phyloP scores from a whole-genome alignment of 2,329 filamentous ascomycete genomes.

The Pyricularia pennisetigena region DNA sequence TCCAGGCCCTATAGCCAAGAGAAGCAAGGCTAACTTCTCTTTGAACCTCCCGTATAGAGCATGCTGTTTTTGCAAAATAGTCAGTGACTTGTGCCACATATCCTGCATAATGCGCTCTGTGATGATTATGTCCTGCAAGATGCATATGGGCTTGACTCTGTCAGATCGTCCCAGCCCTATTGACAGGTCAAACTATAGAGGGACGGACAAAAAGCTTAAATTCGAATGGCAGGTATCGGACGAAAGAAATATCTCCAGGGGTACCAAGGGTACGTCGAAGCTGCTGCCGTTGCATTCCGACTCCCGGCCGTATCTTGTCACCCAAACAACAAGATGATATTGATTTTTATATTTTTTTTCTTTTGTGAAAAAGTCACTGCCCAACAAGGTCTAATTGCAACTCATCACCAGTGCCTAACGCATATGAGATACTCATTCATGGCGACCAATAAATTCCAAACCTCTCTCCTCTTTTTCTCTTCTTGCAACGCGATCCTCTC shows the following conservation, averaged over 20 bases:
- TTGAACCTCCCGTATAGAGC: no score
- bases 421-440: conserved; percentile 60
- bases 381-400: background rate
- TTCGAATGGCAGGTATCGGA: background rate
- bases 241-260: background rate
- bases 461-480: conserved; percentile 75
- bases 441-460: conserved; percentile 55
- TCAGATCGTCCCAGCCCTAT: background rate
- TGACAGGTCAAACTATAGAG: background rate
- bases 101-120: no score
- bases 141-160: background rate
- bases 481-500: conserved; percentile 83
- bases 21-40: background rate
- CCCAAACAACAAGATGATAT: background rate
- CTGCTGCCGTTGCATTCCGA: background rate
- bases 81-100: no score
- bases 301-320: background rate
- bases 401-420: conserved; percentile 56
- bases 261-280: background rate
- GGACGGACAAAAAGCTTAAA: background rate
- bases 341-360: background rate
- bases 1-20: background rate
- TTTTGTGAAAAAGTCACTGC: background rate
- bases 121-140: background rate
- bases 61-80: no score